Evolutionary conservation across 2,329 filamentous ascomycete genomes (phyloP).

Genomic region (Epicoccum nigrum): DNA sequence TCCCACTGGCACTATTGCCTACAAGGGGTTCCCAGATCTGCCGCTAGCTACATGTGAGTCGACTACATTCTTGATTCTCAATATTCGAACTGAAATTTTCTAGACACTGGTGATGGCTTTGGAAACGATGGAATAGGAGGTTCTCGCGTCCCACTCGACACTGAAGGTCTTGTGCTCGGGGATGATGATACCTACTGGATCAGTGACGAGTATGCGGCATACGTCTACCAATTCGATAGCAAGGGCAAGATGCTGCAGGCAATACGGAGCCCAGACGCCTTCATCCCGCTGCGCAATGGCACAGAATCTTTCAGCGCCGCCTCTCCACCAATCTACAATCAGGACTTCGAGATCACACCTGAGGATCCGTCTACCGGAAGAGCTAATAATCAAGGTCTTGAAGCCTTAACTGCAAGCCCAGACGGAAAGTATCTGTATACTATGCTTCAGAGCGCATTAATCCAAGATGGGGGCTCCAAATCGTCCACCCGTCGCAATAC

Average conservation of each 20-base stretch:
- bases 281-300: slow-evolving; percentile 68
- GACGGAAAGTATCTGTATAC: slow-evolving; percentile 69
- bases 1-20: slow-evolving; percentile 47
- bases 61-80: too few species aligned
- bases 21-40: slow-evolving; percentile 65
- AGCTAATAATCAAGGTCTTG: slow-evolving; percentile 77
- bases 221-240: slow-evolving; percentile 68
- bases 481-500: slow-evolving; percentile 62
- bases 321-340: slow-evolving; percentile 66
- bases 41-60: slow-evolving; percentile 63
- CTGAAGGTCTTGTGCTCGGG: slow-evolving; percentile 69
- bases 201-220: slow-evolving; percentile 68
- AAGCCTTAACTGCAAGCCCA: slow-evolving; percentile 68
- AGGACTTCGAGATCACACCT: slow-evolving; percentile 57
- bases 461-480: slow-evolving; percentile 58
- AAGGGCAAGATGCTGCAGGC: slow-evolving; percentile 66
- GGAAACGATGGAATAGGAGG: slow-evolving; percentile 66
- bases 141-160: slow-evolving; percentile 65
- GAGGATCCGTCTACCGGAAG: slow-evolving; percentile 66
- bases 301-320: slow-evolving; percentile 67
- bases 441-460: slow-evolving; percentile 68
- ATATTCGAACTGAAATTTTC: neutral
- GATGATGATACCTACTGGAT: slow-evolving; percentile 70
- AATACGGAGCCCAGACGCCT: slow-evolving; percentile 68
- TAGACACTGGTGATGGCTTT: slow-evolving; percentile 68